These are phyloP conservation scores for Stagonosporopsis vannaccii DNA, from an alignment of 2,329 filamentous ascomycete genomes.

Conservation along the genomic window DNA sequence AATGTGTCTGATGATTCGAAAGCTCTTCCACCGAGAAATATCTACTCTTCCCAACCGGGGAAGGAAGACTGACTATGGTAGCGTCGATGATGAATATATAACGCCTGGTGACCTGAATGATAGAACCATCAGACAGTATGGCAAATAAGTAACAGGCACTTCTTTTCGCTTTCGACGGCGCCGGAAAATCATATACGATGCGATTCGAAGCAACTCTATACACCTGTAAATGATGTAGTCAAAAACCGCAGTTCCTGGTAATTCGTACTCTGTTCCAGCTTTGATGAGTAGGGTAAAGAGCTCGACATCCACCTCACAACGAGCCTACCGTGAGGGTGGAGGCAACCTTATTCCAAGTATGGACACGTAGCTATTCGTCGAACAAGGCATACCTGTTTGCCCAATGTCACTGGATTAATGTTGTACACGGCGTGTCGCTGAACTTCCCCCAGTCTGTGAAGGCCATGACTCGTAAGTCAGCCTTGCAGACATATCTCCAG, in stretches of 20 bases:
- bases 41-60: no score
- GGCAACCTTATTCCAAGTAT: not conserved
- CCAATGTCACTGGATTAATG: not conserved
- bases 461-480: slow-evolving; percentile 10
- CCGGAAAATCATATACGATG: not conserved
- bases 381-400: not conserved
- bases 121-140: no score
- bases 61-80: no score
- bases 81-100: no score
- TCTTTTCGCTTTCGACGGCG: no score
- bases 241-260: not conserved
- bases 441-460: not conserved
- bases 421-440: not conserved
- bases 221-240: not conserved
- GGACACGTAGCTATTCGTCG: not conserved
- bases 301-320: not conserved
- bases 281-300: not conserved
- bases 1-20: no score
- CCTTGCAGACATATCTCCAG: not conserved
- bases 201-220: no score
- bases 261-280: not conserved
- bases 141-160: no score
- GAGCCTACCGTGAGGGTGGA: not conserved
- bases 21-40: no score
- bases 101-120: no score